Evolutionary conservation across 805 yeast genomes (phyloP), one percentile per base, ranked within the genome.

Genomic region (Candida namnaoensis): DNA sequence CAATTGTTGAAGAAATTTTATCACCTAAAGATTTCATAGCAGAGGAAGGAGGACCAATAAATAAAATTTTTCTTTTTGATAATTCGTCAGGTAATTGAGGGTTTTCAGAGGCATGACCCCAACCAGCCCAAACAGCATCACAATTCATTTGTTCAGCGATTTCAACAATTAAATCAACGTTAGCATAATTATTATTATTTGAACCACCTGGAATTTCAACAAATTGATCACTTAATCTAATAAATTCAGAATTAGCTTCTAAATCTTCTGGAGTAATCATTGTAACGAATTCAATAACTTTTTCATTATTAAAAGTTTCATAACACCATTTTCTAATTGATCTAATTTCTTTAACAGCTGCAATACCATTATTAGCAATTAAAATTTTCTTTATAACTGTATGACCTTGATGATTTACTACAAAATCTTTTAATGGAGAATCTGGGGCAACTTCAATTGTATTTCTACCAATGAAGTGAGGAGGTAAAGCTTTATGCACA

Each of bases 71-170:
- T 64, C 88, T 83, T 46, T 90, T 88, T 15, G 96, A 88, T 61
- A 93, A 74, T 64, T 76, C 79, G 65, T 93, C 99, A 27, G 99
- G 99, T 50, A 93, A 76, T 38, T 70, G 63, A 26, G 99, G 99
- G 68, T 95, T 91, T 70, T 93, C 99, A n/a, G 96, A 87, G 27
- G 99, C 99, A 62, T 95, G 99, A 56, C 99, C 99, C 99, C 99
- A 93, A 56, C 99, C 99, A 32, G 99, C 99, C 99, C 99, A 93
- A 44, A 93, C 99, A 25, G 99, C 99, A 62, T 93, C 95, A 43
- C 86, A 97, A 50, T 87, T 78, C 36, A 95, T 83, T 69, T 97
- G 83, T 69, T 93, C 99, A 33, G 99, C 99, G 38, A 93, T 71
- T 56, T 93, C 99, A 38, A 93, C 97, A 62, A 93, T 93, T 47